phyloP scores from a whole-genome alignment of 192 early-diverging fungal species.

The Backusella tarrabulga region DNA sequence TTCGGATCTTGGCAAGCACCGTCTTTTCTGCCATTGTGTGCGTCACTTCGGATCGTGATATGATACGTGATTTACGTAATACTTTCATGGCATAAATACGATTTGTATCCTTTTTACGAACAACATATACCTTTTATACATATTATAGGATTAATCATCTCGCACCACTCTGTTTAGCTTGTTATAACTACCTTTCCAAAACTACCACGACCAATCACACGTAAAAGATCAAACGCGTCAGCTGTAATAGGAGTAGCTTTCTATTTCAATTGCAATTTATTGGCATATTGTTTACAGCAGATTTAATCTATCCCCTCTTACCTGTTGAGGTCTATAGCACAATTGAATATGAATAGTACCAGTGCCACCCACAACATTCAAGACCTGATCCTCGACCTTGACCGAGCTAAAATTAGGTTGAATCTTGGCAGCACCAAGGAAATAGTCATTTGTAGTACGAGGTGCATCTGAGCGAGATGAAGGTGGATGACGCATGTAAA shows the following conservation, averaged over 20 bases:
- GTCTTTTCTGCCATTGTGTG: slow-evolving; percentile 94
- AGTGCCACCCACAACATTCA: slow-evolving; percentile 49
- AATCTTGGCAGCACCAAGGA: slow-evolving; percentile 52
- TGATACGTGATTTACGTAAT: slow-evolving; percentile 89
- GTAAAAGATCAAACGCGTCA: slow-evolving; percentile 92
- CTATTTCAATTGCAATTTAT: slow-evolving; percentile 26
- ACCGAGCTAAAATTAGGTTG: slow-evolving; percentile 48
- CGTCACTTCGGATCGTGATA: slow-evolving; percentile 87
- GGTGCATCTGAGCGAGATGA: slow-evolving; percentile 37
- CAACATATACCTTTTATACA: slow-evolving; percentile 76
- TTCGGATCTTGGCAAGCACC: slow-evolving; percentile 85
- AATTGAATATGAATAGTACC: slow-evolving; percentile 73
- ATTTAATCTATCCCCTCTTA: slow-evolving; percentile 3
- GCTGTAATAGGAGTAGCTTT: slow-evolving; percentile 71
- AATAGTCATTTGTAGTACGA: slow-evolving; percentile 51
- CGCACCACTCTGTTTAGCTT: not conserved
- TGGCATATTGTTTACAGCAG: too few species aligned
- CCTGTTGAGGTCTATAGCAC: slow-evolving; percentile 67
- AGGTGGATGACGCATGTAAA: slow-evolving; percentile 55
- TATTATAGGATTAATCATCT: not conserved
- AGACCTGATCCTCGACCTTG: slow-evolving; percentile 33
- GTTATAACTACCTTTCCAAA: slow-evolving; percentile 82
- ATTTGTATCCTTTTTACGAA: slow-evolving; percentile 86
- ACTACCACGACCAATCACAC: slow-evolving; percentile 95
- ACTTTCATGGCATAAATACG: slow-evolving; percentile 99